phyloP scores from a whole-genome alignment of 2,329 filamentous ascomycete species.

The Fonsecaea pedrosoi region DNA sequence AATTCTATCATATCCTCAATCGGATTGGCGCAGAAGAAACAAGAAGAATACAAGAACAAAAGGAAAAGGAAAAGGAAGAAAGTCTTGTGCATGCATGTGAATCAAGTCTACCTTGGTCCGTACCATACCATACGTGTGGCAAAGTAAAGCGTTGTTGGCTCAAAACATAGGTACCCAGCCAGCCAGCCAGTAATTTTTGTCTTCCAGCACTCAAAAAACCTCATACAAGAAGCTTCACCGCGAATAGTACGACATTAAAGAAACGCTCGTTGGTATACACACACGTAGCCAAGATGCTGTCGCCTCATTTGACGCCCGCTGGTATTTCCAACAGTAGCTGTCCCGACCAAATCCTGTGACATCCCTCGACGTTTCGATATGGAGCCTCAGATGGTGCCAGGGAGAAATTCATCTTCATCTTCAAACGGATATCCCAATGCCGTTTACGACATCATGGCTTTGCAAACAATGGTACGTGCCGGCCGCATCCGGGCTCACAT shows the following conservation, averaged over 20 bases:
- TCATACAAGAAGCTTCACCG: background rate
- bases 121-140: background rate
- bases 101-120: background rate
- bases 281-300: background rate
- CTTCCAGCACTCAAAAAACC: background rate
- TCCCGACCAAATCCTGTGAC: background rate
- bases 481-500: background rate
- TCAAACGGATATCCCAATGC: background rate
- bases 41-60: background rate
- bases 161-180: too few species aligned
- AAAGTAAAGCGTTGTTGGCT: background rate
- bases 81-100: background rate
- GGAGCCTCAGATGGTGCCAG: background rate
- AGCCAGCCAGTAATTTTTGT: background rate
- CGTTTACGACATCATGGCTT: background rate
- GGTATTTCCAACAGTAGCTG: background rate
- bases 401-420: constrained; percentile 6
- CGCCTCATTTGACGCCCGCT: background rate
- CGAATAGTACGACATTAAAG: background rate
- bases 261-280: background rate
- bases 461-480: background rate
- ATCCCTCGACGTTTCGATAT: background rate
- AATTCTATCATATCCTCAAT: too few species aligned
- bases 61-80: background rate
- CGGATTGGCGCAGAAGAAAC: too few species aligned